Evolutionary conservation across 164 flowering plant genomes (phyloP).

Genomic region (Saururus chinensis): DNA sequence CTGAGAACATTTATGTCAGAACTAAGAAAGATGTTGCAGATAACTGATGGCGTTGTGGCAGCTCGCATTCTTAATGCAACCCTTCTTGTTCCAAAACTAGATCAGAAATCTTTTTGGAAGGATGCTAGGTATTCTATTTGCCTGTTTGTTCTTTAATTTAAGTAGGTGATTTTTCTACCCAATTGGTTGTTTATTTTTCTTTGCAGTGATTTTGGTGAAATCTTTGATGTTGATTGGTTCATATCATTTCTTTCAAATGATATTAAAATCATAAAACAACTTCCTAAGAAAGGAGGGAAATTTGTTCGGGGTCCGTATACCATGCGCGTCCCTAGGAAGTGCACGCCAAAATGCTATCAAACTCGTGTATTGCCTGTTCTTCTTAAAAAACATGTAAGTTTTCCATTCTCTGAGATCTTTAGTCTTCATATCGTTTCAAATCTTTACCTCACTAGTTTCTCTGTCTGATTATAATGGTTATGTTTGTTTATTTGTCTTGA

Average conservation of each 20-base stretch:
- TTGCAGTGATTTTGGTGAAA: conserved; percentile 71
- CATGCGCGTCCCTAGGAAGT: conserved; percentile 91
- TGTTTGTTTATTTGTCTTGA: neutral
- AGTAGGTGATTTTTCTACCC: neutral
- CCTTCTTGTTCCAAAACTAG: conserved; percentile 91
- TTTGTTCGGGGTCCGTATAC: conserved; percentile 18
- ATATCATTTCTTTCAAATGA: conserved; percentile 60
- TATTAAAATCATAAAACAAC: conserved; percentile 60
- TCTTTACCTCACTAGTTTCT: neutral
- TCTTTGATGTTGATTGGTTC: conserved; percentile 80
- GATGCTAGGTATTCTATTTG: conserved; percentile 56
- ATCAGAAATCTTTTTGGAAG: conserved; percentile 89
- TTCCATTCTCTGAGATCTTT: neutral
- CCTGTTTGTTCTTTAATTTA: neutral
- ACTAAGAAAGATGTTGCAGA: conserved; percentile 31
- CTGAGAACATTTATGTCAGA: too few species aligned
- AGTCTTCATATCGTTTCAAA: neutral
- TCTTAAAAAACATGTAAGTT: conserved; percentile 71
- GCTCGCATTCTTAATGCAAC: conserved; percentile 97
- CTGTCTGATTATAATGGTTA: too few species aligned
- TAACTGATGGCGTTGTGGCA: conserved; percentile 97
- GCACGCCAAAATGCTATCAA: conserved; percentile 62
- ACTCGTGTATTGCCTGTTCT: conserved; percentile 70
- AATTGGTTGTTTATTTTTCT: neutral
- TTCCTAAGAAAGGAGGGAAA: conserved; percentile 53